Evolutionary conservation across 768 basidiomycete genomes (phyloP).

Genomic region (Suillus bovinus): DNA sequence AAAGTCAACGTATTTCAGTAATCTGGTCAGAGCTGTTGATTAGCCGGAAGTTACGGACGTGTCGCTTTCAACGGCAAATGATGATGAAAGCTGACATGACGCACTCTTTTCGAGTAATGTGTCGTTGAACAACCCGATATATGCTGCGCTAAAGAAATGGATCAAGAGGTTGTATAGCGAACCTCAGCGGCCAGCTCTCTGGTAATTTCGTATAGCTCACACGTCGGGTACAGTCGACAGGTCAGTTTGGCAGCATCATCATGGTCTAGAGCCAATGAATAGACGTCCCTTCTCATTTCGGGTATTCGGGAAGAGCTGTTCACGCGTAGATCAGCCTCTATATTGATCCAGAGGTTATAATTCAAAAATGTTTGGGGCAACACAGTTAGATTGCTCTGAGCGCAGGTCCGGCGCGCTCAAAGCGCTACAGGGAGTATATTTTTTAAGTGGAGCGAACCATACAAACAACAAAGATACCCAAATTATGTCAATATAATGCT

Average conservation of each 20-base stretch:
- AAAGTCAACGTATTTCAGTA: neutral
- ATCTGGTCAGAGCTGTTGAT: neutral
- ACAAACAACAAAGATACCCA: slow-evolving; percentile 3
- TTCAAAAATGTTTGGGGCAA: slow-evolving; percentile 50
- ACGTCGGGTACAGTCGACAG: neutral
- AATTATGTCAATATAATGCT: slow-evolving; percentile 4
- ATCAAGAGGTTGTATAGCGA: slow-evolving; percentile 12
- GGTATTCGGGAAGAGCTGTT: slow-evolving; percentile 49
- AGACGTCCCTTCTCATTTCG: slow-evolving; percentile 52
- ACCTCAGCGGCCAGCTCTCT: slow-evolving; percentile 20
- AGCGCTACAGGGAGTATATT: slow-evolving; percentile 13
- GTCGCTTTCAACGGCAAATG: neutral
- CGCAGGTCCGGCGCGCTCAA: slow-evolving; percentile 49
- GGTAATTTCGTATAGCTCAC: neutral
- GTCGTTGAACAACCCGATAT: slow-evolving; percentile 7
- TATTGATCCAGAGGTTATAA: slow-evolving; percentile 45
- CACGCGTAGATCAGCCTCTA: slow-evolving; percentile 24
- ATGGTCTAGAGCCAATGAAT: slow-evolving; percentile 41
- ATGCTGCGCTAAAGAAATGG: slow-evolving; percentile 17
- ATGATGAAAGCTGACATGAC: neutral
- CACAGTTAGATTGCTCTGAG: slow-evolving; percentile 59
- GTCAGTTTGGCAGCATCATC: neutral
- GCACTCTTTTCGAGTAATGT: neutral
- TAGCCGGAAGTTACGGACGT: neutral
- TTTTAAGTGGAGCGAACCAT: neutral